phyloP scores from a whole-genome alignment of 148 eudicot species.

The Chenopodium suecicum region DNA sequence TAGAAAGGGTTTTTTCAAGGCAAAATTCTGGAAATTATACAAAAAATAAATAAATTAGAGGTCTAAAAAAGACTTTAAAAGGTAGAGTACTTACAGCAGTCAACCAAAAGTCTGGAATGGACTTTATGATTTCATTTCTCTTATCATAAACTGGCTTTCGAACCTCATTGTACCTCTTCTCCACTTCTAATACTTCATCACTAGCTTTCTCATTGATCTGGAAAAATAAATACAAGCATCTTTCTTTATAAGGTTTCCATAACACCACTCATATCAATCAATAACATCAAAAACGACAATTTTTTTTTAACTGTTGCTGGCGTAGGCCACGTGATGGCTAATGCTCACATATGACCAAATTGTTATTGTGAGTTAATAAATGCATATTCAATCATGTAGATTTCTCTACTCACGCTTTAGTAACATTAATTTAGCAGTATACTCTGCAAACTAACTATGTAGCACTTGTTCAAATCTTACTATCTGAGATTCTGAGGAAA shows the following conservation, averaged over 20 bases:
- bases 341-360: not conserved
- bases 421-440: not conserved
- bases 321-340: not conserved
- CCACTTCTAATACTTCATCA: conserved; percentile 85
- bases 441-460: not conserved
- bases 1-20: not conserved
- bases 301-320: not conserved
- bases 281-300: not conserved
- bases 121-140: conserved; percentile 63
- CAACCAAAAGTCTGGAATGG: conserved; percentile 93
- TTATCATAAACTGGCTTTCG: conserved; percentile 89
- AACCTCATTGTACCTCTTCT: conserved; percentile 79
- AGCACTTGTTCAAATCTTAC: no score
- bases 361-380: not conserved
- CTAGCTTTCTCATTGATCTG: conserved; percentile 93
- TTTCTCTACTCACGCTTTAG: not conserved
- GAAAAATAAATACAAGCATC: conserved; percentile 11
- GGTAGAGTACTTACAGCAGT: conserved; percentile 66
- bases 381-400: not conserved
- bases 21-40: not conserved
- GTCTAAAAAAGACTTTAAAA: not conserved
- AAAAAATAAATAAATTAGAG: not conserved
- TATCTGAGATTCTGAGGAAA: not conserved
- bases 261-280: not conserved
- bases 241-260: conserved; percentile 2